Conservation (phyloP, 768 basidiomycete genomes). For the Dentipellis sp. region DNA sequence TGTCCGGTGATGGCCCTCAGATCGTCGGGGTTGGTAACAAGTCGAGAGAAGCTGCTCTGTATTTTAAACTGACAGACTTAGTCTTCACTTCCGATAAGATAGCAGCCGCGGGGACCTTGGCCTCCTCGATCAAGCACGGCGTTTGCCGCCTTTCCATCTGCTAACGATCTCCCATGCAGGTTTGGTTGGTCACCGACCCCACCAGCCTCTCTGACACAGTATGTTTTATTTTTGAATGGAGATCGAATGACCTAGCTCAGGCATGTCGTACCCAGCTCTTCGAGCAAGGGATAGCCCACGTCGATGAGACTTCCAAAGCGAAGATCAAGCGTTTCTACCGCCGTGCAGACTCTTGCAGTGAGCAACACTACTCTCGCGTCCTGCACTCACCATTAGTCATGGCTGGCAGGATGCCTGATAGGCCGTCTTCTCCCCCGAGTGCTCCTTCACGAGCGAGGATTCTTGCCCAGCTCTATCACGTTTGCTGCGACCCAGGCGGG, state of each 20-base stretch:
- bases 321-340: slow-evolving; percentile 60
- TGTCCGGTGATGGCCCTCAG: background rate
- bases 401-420: slow-evolving; percentile 54
- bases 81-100: background rate
- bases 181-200: slow-evolving; percentile 12
- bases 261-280: slow-evolving; percentile 39
- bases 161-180: slow-evolving; percentile 1
- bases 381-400: background rate
- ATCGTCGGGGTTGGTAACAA: background rate
- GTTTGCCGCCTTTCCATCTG: background rate
- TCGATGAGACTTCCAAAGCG: slow-evolving; percentile 47
- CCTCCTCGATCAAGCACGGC: background rate
- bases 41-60: too few species aligned
- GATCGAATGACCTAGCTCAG: background rate
- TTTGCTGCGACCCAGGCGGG: slow-evolving; percentile 53
- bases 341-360: slow-evolving; percentile 71
- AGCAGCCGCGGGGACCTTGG: background rate
- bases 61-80: too few species aligned
- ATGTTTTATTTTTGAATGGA: background rate
- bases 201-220: slow-evolving; percentile 9
- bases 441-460: slow-evolving; percentile 49
- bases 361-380: slow-evolving; percentile 13
- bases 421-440: slow-evolving; percentile 67
- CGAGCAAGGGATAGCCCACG: slow-evolving; percentile 41
- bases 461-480: slow-evolving; percentile 34